Conservation (phyloP, 1,284 basidiomycete genomes). For the Sanghuangporus sanghuang region DNA sequence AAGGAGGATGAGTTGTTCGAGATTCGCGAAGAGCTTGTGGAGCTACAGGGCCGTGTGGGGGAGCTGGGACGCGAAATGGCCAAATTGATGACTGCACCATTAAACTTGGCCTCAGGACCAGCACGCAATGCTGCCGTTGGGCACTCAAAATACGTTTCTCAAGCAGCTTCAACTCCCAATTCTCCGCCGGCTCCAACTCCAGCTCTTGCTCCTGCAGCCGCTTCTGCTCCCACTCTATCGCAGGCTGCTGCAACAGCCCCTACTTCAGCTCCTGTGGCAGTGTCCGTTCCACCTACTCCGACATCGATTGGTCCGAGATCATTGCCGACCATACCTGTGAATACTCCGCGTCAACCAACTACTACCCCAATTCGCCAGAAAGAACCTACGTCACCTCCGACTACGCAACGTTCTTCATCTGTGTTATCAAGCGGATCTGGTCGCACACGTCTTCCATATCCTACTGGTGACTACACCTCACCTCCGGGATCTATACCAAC, state of each 20-base stretch:
- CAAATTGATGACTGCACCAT: slow-evolving; percentile 53
- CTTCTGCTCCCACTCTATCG: slow-evolving; percentile 16
- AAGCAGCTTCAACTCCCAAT: slow-evolving; percentile 27
- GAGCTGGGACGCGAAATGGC: slow-evolving; percentile 76
- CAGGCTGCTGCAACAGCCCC: slow-evolving; percentile 6
- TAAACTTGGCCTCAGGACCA: slow-evolving; percentile 49
- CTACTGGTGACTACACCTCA: slow-evolving; percentile 72
- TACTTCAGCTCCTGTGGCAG: slow-evolving; percentile 14
- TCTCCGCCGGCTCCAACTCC: slow-evolving; percentile 29
- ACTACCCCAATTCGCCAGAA: slow-evolving; percentile 34
- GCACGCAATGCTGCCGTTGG: slow-evolving; percentile 35
- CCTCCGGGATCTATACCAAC: slow-evolving; percentile 38
- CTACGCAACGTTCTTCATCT: slow-evolving; percentile 34
- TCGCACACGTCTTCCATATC: slow-evolving; percentile 67
- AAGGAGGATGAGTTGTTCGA: slow-evolving; percentile 39
- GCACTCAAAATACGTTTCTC: slow-evolving; percentile 3
- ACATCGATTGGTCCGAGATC: slow-evolving; percentile 13
- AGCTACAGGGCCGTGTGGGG: slow-evolving; percentile 65
- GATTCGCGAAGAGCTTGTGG: slow-evolving; percentile 60
- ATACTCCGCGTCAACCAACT: slow-evolving; percentile 33
- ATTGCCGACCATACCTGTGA: slow-evolving; percentile 12
- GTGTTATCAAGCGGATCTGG: slow-evolving; percentile 25
- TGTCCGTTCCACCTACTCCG: slow-evolving; percentile 8
- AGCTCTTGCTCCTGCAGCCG: slow-evolving; percentile 23
- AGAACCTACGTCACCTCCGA: slow-evolving; percentile 63